phyloP scores from a whole-genome alignment of 2,329 filamentous ascomycete species.

The Rhinocladiella similis region DNA sequence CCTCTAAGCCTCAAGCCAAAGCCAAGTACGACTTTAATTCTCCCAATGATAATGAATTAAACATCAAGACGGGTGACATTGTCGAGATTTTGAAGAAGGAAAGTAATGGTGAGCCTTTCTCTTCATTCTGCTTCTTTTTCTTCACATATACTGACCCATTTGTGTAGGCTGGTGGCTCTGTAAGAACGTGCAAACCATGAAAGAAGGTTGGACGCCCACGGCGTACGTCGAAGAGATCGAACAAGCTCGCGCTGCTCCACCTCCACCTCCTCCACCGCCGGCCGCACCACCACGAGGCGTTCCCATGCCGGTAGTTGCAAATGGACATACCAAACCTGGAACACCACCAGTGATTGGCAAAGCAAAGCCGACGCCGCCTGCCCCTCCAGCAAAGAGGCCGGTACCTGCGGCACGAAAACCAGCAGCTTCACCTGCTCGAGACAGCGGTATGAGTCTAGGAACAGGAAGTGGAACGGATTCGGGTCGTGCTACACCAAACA shows the following conservation, averaged over 20 bases:
- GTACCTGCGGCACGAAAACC: conserved; percentile 69
- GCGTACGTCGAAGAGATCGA: conserved; percentile 82
- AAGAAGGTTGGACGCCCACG: conserved; percentile 91
- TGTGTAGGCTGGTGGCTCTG: conserved; percentile 92
- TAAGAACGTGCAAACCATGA: conserved; percentile 65
- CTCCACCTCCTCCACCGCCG: conserved; percentile 55
- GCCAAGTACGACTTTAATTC: conserved; percentile 91
- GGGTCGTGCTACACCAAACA: conserved; percentile 68
- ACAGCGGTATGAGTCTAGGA: conserved; percentile 55
- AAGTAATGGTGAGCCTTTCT: conserved; percentile 72
- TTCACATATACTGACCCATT: conserved; percentile 7
- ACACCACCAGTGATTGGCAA: conserved; percentile 5
- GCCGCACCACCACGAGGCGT: conserved; percentile 49
- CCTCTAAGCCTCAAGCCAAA: conserved; percentile 76
- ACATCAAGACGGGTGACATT: conserved; percentile 75
- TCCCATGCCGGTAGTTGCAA: conserved; percentile 55
- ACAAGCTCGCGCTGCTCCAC: conserved; percentile 62
- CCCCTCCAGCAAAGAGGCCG: conserved; percentile 78
- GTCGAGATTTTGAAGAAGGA: conserved; percentile 93
- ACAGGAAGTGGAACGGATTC: conserved; percentile 59
- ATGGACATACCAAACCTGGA: conserved; percentile 12
- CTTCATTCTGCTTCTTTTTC: background rate
- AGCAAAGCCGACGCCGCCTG: conserved; percentile 66
- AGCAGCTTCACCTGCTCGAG: conserved; percentile 61
- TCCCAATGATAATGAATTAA: conserved; percentile 80